Evolutionary conservation across 2,329 filamentous ascomycete species (phyloP).

Genomic region (Colletotrichum higginsianum): DNA sequence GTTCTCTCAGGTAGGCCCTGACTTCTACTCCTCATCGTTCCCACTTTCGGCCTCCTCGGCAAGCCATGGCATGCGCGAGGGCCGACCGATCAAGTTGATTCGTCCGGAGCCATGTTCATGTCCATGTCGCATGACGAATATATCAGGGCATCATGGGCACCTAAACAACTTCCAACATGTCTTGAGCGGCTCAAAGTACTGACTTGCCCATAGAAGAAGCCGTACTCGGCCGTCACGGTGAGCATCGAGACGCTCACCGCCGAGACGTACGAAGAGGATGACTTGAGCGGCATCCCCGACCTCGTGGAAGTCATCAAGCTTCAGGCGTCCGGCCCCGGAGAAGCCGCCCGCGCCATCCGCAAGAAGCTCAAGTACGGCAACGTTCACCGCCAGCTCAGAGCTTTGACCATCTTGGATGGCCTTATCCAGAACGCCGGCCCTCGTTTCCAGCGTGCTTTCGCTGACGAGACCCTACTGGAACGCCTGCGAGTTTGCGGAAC

Average conservation of each 20-base stretch:
- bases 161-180: neutral
- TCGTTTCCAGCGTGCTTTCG: slow-evolving; percentile 88
- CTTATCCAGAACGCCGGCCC: slow-evolving; percentile 94
- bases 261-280: slow-evolving; percentile 91
- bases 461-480: slow-evolving; percentile 92
- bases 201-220: slow-evolving; percentile 67
- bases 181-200: slow-evolving; percentile 1
- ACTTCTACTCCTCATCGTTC: neutral
- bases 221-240: slow-evolving; percentile 94
- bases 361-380: slow-evolving; percentile 99
- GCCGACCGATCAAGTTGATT: slow-evolving; percentile 3
- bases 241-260: slow-evolving; percentile 92
- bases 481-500: slow-evolving; percentile 90
- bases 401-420: slow-evolving; percentile 90
- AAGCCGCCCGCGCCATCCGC: slow-evolving; percentile 91
- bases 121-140: neutral
- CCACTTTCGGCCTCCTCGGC: slow-evolving; percentile 1
- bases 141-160: neutral
- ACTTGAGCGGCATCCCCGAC: slow-evolving; percentile 91
- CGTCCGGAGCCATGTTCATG: neutral
- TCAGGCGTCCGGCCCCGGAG: slow-evolving; percentile 86
- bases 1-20: slow-evolving; percentile 34
- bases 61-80: neutral
- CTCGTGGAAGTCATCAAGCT: slow-evolving; percentile 95
- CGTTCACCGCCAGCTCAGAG: slow-evolving; percentile 90